Evolutionary conservation across 176 grass and related monocot genomes (phyloP).

Genomic region (Avena atlantica): DNA sequence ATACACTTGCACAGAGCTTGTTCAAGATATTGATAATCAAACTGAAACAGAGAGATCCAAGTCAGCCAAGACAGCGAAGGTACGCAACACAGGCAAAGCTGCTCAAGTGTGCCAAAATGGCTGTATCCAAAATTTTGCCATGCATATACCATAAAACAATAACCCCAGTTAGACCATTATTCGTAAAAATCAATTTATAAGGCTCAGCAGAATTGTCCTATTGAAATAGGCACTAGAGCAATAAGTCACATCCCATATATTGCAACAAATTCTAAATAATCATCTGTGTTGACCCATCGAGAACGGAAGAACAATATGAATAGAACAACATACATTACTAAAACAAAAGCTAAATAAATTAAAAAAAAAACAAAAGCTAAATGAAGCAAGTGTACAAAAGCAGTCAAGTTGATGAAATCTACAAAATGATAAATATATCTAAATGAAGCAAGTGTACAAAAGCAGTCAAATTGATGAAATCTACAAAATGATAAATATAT

Average conservation of each 20-base stretch:
- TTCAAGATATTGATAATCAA: slow-evolving; percentile 59
- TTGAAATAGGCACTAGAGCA: not conserved
- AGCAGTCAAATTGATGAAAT: slow-evolving; percentile 20
- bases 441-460: slow-evolving; percentile 29
- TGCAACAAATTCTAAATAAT: not conserved
- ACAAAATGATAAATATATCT: not conserved
- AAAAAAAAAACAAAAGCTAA: slow-evolving; percentile 25
- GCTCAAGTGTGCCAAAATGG: not conserved
- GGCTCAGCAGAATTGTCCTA: not conserved
- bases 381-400: slow-evolving; percentile 22
- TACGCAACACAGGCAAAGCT: not conserved
- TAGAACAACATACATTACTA: slow-evolving; percentile 17
- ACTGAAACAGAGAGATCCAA: slow-evolving; percentile 44
- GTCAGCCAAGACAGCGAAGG: not conserved
- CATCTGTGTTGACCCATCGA: not conserved
- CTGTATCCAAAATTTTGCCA: not conserved
- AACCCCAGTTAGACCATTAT: not conserved
- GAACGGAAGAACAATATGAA: not conserved
- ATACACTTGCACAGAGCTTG: slow-evolving; percentile 63
- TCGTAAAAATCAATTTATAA: slow-evolving; percentile 12
- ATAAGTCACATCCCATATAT: not conserved
- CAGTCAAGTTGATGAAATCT: not conserved
- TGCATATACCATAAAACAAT: not conserved
- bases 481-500: not conserved
- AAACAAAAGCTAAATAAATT: slow-evolving; percentile 22